Conservation (phyloP, 768 basidiomycete species). For the Termitomyces sp. region DNA sequence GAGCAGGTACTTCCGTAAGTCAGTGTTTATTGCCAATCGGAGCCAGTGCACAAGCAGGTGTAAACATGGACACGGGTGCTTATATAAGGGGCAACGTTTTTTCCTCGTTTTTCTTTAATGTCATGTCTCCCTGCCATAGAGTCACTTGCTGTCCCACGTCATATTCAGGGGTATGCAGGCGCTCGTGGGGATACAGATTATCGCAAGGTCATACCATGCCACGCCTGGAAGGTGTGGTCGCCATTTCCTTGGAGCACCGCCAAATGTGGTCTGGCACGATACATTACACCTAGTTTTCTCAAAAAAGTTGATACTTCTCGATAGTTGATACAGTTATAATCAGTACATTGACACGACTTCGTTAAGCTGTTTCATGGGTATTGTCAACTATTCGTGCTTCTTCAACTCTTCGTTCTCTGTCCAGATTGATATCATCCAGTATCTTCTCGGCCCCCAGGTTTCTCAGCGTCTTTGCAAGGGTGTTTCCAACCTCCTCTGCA, state of each 20-base stretch:
- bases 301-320: not conserved
- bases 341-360: not conserved
- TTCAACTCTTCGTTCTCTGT: slow-evolving; percentile 46
- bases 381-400: slow-evolving; percentile 32
- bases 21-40: not conserved
- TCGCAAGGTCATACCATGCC: slow-evolving; percentile 22
- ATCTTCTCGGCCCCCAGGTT: slow-evolving; percentile 72
- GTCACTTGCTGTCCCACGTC: slow-evolving; percentile 54
- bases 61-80: slow-evolving; percentile 3
- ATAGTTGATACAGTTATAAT: slow-evolving; percentile 1
- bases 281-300: slow-evolving; percentile 15
- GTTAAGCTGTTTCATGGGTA: not conserved
- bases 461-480: slow-evolving; percentile 60
- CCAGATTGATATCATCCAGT: slow-evolving; percentile 75
- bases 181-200: slow-evolving; percentile 67
- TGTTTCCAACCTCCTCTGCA: slow-evolving; percentile 64
- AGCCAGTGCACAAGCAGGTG: slow-evolving; percentile 7
- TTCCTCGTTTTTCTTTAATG: slow-evolving; percentile 22
- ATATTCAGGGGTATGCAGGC: slow-evolving; percentile 46
- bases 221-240: slow-evolving; percentile 15
- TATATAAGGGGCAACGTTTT: slow-evolving; percentile 21
- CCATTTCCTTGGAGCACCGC: slow-evolving; percentile 18
- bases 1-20: not conserved
- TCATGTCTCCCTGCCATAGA: slow-evolving; percentile 60
- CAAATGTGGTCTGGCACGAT: slow-evolving; percentile 23